Conservation (phyloP, 2,329 filamentous ascomycete species). For the Ophiocordyceps unilateralis region DNA sequence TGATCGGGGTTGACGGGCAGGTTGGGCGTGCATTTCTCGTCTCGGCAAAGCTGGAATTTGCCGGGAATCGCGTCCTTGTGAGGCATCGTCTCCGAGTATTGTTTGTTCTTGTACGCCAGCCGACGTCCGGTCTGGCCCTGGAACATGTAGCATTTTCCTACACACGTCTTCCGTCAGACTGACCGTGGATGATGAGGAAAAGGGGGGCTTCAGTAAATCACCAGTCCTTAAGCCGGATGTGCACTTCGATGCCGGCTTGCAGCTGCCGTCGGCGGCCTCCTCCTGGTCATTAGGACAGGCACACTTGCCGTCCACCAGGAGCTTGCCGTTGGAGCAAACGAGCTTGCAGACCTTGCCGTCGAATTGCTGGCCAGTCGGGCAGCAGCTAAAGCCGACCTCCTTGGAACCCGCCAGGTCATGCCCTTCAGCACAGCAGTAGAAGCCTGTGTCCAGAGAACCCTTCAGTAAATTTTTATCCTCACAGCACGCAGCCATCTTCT, state of each 20-base stretch:
- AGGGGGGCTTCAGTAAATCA: no score
- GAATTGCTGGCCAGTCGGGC: conserved; percentile 3
- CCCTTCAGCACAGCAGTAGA: conserved; percentile 6
- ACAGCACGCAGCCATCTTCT: conserved; percentile 5
- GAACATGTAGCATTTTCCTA: conserved; percentile 7
- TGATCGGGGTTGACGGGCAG: conserved; percentile 3
- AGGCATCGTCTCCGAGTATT: background rate
- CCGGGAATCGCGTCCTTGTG: background rate
- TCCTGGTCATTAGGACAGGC: conserved; percentile 3
- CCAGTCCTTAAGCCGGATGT: conserved; percentile 1
- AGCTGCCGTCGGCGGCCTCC: conserved; percentile 2
- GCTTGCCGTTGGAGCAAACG: conserved; percentile 4
- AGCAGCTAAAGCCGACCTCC: conserved; percentile 5
- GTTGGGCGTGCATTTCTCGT: conserved; percentile 4
- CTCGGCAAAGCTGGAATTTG: conserved; percentile 6
- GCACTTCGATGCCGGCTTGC: conserved; percentile 1
- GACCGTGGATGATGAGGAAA: no score
- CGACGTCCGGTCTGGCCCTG: conserved; percentile 1
- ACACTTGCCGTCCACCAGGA: conserved; percentile 4
- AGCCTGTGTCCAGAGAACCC: conserved; percentile 4
- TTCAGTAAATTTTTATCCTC: conserved; percentile 2
- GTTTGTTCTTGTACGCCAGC: background rate
- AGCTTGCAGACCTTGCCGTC: conserved; percentile 5
- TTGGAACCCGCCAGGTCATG: conserved; percentile 5
- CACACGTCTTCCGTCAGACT: no score